phyloP scores from a whole-genome alignment of 83 land plant genomes.

The Picea abies region DNA sequence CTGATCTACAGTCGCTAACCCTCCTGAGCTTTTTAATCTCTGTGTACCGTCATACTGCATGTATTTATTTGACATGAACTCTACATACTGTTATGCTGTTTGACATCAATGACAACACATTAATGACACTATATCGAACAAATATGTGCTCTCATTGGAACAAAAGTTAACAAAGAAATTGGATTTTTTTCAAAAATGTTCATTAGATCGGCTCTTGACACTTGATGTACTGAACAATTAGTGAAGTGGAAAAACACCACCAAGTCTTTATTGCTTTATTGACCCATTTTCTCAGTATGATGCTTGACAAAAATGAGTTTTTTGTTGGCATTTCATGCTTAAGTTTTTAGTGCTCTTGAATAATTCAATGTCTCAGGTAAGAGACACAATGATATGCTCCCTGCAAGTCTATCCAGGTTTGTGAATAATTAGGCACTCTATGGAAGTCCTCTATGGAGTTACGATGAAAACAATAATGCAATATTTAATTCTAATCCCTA shows the following conservation, averaged over 20 bases:
- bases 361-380: slow-evolving; percentile 13
- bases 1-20: no score
- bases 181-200: neutral
- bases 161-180: no score
- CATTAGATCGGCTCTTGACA: slow-evolving; percentile 30
- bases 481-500: neutral
- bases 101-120: no score
- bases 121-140: no score
- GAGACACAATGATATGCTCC: slow-evolving; percentile 2
- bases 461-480: neutral
- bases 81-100: no score
- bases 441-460: slow-evolving; percentile 40
- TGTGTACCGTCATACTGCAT: no score
- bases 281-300: slow-evolving; percentile 32
- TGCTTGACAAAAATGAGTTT: slow-evolving; percentile 14
- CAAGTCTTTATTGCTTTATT: slow-evolving; percentile 7
- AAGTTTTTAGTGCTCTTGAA: neutral
- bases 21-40: no score
- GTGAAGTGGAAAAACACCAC: slow-evolving; percentile 43
- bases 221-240: slow-evolving; percentile 53
- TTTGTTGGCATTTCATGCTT: slow-evolving; percentile 7
- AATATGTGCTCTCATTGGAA: no score
- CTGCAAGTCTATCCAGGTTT: slow-evolving; percentile 9
- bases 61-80: no score
- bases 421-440: slow-evolving; percentile 2